A percentile compares a stretch with the other conserved stretches of the same genome.
These are phyloP conservation scores for Colletotrichum aenigma DNA, from an alignment of 2,329 filamentous ascomycete genomes.

Conservation along the genomic window DNA sequence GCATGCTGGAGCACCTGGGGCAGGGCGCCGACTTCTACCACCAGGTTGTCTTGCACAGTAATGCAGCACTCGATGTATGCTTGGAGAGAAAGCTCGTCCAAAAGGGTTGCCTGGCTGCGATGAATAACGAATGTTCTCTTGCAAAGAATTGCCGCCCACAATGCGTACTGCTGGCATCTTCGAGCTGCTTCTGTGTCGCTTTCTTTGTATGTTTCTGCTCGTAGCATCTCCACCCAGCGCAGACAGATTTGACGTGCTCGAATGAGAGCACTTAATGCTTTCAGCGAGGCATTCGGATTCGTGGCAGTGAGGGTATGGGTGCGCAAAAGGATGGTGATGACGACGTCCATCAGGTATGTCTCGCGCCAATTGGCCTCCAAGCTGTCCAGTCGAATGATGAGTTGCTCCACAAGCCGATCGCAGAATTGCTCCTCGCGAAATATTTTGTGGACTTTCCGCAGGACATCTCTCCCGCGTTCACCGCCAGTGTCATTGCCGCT, in stretches of 20 bases:
- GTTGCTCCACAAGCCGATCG: constrained; percentile 46
- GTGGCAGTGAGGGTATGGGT: constrained; percentile 26
- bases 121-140: constrained; percentile 37
- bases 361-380: constrained; percentile 66
- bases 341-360: constrained; percentile 57
- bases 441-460: constrained; percentile 52
- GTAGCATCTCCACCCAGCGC: constrained; percentile 54
- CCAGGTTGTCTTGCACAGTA: constrained; percentile 50
- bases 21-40: constrained; percentile 38
- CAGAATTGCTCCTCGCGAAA: constrained; percentile 59
- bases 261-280: constrained; percentile 38
- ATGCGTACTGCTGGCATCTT: constrained; percentile 46
- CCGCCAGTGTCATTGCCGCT: neutral
- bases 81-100: constrained; percentile 19
- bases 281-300: constrained; percentile 1
- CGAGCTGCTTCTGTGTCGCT: constrained; percentile 39
- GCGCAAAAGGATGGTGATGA: constrained; percentile 56
- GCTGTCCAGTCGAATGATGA: constrained; percentile 44
- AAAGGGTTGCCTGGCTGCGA: neutral
- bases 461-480: constrained; percentile 21
- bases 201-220: constrained; percentile 44
- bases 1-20: constrained; percentile 36
- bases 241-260: constrained; percentile 46
- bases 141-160: constrained; percentile 63
- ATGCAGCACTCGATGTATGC: constrained; percentile 28